phyloP scores from a whole-genome alignment of 495 filamentous ascomycete genomes.

The Penicillium pulvis region DNA sequence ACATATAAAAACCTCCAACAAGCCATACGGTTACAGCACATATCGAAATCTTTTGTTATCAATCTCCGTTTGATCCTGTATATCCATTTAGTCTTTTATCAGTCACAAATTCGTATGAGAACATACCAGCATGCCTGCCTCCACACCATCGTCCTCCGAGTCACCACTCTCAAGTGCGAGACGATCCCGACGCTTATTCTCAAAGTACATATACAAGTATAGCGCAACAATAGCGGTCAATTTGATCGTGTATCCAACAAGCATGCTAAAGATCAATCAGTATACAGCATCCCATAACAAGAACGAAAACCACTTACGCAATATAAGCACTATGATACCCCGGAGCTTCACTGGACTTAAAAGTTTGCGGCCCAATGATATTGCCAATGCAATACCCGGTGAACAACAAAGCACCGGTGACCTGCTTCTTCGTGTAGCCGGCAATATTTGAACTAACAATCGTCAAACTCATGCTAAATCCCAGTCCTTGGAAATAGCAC shows the following conservation, averaged over 20 bases:
- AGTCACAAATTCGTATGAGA: neutral
- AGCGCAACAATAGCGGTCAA: constrained; percentile 46
- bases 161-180: constrained; percentile 37
- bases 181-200: constrained; percentile 55
- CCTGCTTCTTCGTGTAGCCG: constrained; percentile 58
- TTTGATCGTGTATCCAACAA: constrained; percentile 55
- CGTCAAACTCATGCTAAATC: constrained; percentile 50
- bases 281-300: constrained; percentile 1
- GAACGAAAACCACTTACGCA: constrained; percentile 32
- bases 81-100: constrained; percentile 1
- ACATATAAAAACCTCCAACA: neutral
- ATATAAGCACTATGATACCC: constrained; percentile 58
- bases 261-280: constrained; percentile 34
- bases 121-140: constrained; percentile 51
- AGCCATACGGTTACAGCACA: constrained; percentile 33
- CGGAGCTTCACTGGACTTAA: constrained; percentile 53
- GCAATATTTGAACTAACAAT: constrained; percentile 51
- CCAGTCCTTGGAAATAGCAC: constrained; percentile 56
- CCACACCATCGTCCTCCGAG: constrained; percentile 50
- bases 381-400: constrained; percentile 40
- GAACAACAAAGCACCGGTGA: constrained; percentile 54
- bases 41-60: constrained; percentile 60
- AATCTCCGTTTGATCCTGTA: constrained; percentile 55
- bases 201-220: constrained; percentile 55
- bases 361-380: constrained; percentile 57